Evolutionary conservation across 768 basidiomycete genomes (phyloP).

Genomic region (Suillus sp.): DNA sequence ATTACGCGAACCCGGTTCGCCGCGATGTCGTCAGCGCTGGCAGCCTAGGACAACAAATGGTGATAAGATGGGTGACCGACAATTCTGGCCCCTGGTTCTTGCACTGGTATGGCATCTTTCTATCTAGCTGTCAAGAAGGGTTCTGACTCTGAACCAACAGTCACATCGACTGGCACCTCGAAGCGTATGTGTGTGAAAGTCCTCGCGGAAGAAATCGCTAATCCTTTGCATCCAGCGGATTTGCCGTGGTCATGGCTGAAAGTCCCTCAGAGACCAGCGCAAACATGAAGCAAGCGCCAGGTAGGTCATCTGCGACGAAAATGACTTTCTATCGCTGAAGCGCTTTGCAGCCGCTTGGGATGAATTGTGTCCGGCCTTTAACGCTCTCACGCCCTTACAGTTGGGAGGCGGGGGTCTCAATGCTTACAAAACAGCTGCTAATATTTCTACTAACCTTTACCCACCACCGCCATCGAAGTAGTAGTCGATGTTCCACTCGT

Average conservation of each 20-base stretch:
- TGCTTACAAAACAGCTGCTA: constrained; percentile 21
- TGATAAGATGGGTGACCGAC: constrained; percentile 51
- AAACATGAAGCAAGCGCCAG: too few species aligned
- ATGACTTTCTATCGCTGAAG: background rate
- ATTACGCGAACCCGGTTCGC: constrained; percentile 55
- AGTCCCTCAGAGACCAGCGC: constrained; percentile 15
- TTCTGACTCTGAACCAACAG: constrained; percentile 7
- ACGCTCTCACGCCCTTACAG: constrained; percentile 24
- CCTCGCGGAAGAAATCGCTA: background rate
- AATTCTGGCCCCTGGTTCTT: constrained; percentile 49
- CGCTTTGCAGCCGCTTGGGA: constrained; percentile 25
- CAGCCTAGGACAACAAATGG: constrained; percentile 29
- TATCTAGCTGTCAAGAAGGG: background rate
- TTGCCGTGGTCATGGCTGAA: constrained; percentile 35
- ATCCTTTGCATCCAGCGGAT: constrained; percentile 22
- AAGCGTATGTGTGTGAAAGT: constrained; percentile 15
- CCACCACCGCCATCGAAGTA: background rate
- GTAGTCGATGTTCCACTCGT: background rate
- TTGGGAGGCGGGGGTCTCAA: constrained; percentile 21
- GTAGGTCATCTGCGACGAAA: too few species aligned
- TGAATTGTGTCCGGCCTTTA: constrained; percentile 25
- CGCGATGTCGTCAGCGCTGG: constrained; percentile 45
- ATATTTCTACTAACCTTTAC: constrained; percentile 19
- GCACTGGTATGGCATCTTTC: constrained; percentile 17
- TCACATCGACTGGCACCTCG: constrained; percentile 24